These are phyloP conservation scores for Cyathus striatus DNA, from an alignment of 768 basidiomycete species.

Conservation along the genomic window DNA sequence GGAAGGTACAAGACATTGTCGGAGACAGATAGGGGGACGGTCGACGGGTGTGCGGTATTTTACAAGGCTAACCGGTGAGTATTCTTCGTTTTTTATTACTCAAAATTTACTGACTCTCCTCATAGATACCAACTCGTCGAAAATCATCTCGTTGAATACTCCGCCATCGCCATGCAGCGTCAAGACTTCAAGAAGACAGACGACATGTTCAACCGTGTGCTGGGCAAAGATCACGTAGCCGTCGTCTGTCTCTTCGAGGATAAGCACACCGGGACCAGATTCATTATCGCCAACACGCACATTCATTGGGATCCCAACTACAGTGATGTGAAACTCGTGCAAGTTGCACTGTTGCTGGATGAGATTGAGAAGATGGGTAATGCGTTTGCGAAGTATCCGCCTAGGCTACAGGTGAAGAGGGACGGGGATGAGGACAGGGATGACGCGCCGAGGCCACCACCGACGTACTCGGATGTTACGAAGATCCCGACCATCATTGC, in stretches of 20 bases:
- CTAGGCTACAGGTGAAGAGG: conserved; percentile 42
- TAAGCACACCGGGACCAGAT: conserved; percentile 77
- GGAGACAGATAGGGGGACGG: conserved; percentile 76
- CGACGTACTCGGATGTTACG: conserved; percentile 73
- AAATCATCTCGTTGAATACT: conserved; percentile 91
- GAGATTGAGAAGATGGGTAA: conserved; percentile 88
- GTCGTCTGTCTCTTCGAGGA: conserved; percentile 85
- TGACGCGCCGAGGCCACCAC: conserved; percentile 40
- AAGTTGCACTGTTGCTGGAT: conserved; percentile 87
- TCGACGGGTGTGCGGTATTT: conserved; percentile 97
- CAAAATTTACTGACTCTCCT: conserved; percentile 7
- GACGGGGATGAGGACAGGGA: conserved; percentile 4
- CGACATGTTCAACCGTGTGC: conserved; percentile 98
- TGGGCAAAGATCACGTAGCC: conserved; percentile 92
- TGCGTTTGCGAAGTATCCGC: conserved; percentile 80
- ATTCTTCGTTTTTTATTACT: conserved; percentile 2
- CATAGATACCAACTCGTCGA: conserved; percentile 87
- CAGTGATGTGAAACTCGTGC: conserved; percentile 96
- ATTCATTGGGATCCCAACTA: conserved; percentile 91
- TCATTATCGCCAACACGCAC: conserved; percentile 89
- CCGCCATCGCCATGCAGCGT: conserved; percentile 86
- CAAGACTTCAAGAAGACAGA: conserved; percentile 96
- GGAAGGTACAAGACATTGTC: conserved; percentile 92
- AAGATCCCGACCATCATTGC: conserved; percentile 90
- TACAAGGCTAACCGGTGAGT: conserved; percentile 86